Evolutionary conservation across 768 basidiomycete species (phyloP), one percentile per base, ranked within the genome.

Genomic region (Nidularia pulvinata): DNA sequence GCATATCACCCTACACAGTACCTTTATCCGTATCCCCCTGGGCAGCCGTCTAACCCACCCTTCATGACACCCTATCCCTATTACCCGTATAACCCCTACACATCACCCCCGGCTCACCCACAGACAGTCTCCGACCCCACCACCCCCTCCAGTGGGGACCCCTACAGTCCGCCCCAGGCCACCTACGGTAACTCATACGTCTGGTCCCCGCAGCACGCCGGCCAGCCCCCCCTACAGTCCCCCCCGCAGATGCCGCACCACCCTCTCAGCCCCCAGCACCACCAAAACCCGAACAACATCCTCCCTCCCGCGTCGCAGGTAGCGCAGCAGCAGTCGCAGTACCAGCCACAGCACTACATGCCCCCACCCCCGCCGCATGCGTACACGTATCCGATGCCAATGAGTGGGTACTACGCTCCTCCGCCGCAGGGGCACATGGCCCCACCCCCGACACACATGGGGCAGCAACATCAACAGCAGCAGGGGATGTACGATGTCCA

Each of bases 1-100:
- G 74, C 71, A 55, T 82, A 78, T 63, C 68, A 79, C 58, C 77
- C 80, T 52, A 51, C 74, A 39, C 72, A 77, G 54, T 86, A 82
- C 65, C 64, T 72, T 39, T 86, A 83, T 62, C 72, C 78, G 13
- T 76, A 79, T 55, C 75, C 77, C 46, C 77, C 77, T 44, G 68
- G 55, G 48, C 74, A 67, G 65, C 76, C 62, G 56, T 75, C 60
- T 70, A 67, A 62, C 55, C 67, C 63, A 32, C 57, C 75, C 25
- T 73, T 73, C 55, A 69, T 74, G 48, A 65, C 73, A n/a, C 73
- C 70, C 22, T 73, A 76, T 52, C 70, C 70, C 3, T 79, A 77
- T 56, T 77, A 73, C 53, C 65, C 68, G 6, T 70, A 70, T 46
- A 69, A 74, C 56, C 62, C 71, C 3, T 76, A 77, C 55, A 73